phyloP scores from a whole-genome alignment of 2,329 filamentous ascomycete species.

The Lecanicillium sp. region DNA sequence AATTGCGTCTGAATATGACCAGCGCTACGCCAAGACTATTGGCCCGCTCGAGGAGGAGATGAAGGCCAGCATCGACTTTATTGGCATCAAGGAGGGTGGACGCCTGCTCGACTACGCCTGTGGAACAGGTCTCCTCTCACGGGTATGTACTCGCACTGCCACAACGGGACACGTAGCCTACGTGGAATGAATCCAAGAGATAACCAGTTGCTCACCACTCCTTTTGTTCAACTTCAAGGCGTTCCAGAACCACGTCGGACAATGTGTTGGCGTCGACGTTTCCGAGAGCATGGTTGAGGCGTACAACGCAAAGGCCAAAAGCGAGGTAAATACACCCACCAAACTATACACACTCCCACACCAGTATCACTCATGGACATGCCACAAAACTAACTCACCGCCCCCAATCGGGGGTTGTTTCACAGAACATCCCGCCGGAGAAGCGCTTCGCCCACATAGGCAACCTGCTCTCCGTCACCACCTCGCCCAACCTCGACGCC shows the following conservation, averaged over 20 bases:
- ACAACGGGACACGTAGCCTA: neutral
- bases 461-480: conserved; percentile 44
- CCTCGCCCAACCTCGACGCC: conserved; percentile 48
- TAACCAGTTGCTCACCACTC: no score
- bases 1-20: conserved; percentile 32
- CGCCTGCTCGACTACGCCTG: conserved; percentile 70
- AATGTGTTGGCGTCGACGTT: conserved; percentile 62
- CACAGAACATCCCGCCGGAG: conserved; percentile 37
- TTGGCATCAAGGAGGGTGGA: conserved; percentile 43
- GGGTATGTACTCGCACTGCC: conserved; percentile 32
- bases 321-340: conserved; percentile 32
- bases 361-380: no score
- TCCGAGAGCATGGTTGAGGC: conserved; percentile 61
- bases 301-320: conserved; percentile 55
- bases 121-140: conserved; percentile 59
- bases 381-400: neutral
- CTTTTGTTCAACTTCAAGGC: no score
- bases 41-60: conserved; percentile 47
- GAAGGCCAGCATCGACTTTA: conserved; percentile 46
- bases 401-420: no score
- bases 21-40: conserved; percentile 45
- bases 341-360: neutral
- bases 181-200: neutral
- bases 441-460: conserved; percentile 52
- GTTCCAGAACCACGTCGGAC: conserved; percentile 27